These are phyloP conservation scores for Neofusicoccum cordaticola DNA, from an alignment of 2,329 filamentous ascomycete genomes.

Conservation along the genomic window DNA sequence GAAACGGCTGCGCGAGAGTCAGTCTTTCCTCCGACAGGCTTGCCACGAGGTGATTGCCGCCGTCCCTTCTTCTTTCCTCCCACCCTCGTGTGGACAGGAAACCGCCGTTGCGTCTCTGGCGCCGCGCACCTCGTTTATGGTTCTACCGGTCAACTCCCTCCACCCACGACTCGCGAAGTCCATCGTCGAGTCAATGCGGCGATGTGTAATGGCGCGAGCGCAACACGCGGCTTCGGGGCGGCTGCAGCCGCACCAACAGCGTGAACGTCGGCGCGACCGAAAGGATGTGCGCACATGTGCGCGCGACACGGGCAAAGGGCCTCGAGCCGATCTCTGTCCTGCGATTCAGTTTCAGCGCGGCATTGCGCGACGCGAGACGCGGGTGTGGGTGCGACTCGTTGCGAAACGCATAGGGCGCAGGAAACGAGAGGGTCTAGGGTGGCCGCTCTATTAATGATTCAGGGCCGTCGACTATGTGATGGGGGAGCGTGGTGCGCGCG, in stretches of 20 bases:
- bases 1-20: background rate
- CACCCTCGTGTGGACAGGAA: too few relatives aligned
- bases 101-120: background rate
- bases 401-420: conserved; percentile 2
- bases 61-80: background rate
- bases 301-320: background rate
- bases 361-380: conserved; percentile 3
- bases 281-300: too few relatives aligned
- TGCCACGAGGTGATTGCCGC: background rate
- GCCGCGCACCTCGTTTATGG: background rate
- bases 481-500: background rate
- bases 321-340: conserved; percentile 4
- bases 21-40: background rate
- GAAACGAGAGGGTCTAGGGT: background rate
- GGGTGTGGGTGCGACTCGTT: conserved; percentile 5
- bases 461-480: background rate
- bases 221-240: background rate
- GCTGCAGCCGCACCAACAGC: background rate
- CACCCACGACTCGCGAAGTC: background rate
- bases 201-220: background rate
- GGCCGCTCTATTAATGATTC: background rate
- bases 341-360: conserved; percentile 10
- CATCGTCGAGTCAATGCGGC: background rate
- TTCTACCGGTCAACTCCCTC: conserved; percentile 1
- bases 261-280: background rate